phyloP scores from a whole-genome alignment of 1,284 basidiomycete species.

The Rhodotorula sp. region DNA sequence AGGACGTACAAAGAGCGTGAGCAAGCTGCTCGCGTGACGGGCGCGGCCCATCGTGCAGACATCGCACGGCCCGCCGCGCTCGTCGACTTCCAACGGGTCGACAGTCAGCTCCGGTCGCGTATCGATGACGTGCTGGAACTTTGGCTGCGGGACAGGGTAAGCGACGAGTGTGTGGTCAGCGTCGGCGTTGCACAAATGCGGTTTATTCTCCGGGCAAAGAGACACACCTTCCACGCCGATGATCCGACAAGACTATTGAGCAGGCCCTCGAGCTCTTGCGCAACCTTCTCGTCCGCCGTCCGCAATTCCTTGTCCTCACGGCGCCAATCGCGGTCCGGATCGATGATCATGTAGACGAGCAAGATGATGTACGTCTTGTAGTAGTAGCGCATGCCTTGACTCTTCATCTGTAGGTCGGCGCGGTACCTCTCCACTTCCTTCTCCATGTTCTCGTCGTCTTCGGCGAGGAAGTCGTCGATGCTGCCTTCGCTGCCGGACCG shows the following conservation, averaged over 20 bases:
- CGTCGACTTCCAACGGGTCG: neutral
- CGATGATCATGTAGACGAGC: constrained; percentile 23
- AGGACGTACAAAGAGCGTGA: constrained; percentile 7
- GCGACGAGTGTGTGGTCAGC: neutral
- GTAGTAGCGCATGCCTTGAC: constrained; percentile 17
- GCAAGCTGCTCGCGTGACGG: constrained; percentile 7
- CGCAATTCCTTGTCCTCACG: constrained; percentile 7
- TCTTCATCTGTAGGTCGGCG: constrained; percentile 4
- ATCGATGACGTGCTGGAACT: constrained; percentile 20
- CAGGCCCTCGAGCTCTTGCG: neutral
- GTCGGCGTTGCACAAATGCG: neutral
- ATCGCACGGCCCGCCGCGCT: constrained; percentile 8
- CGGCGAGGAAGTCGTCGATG: constrained; percentile 12
- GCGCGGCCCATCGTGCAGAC: constrained; percentile 20
- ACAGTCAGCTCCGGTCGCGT: constrained; percentile 2
- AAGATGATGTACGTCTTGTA: constrained; percentile 30
- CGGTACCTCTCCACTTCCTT: constrained; percentile 8
- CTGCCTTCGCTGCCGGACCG: neutral
- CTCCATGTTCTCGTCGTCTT: constrained; percentile 4
- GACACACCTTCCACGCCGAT: constrained; percentile 24
- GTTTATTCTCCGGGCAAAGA: neutral
- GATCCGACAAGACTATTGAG: constrained; percentile 7
- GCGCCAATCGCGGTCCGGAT: constrained; percentile 33
- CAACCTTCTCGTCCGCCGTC: constrained; percentile 3
- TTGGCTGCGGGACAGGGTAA: neutral